Evolutionary conservation across 441 rosid genomes (phyloP).

Genomic region (Euphorbia schlechtendalii): DNA sequence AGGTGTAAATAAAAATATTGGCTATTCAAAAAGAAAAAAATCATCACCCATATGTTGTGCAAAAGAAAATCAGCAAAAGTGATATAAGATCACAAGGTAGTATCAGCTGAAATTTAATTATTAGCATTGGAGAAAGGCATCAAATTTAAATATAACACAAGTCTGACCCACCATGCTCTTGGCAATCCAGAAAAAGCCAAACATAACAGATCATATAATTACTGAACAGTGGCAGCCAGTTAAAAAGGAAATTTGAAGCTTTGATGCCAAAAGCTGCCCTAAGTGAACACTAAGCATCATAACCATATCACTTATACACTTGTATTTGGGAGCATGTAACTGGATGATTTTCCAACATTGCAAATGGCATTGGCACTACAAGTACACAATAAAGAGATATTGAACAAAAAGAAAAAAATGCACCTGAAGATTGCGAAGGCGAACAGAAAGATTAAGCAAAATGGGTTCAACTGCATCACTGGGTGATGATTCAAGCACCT

Average conservation of each 20-base stretch:
- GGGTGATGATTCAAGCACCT: slow-evolving; percentile 83
- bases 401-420: slow-evolving; percentile 10
- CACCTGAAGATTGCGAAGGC: slow-evolving; percentile 95
- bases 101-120: neutral
- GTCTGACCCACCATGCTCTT: no score
- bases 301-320: neutral
- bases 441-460: slow-evolving; percentile 70
- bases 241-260: neutral
- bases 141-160: neutral
- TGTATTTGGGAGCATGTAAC: slow-evolving; percentile 1
- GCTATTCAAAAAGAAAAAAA: slow-evolving; percentile 8
- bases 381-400: neutral
- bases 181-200: neutral
- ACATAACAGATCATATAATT: neutral
- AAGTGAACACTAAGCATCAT: neutral
- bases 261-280: neutral
- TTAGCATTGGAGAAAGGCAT: neutral
- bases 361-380: neutral
- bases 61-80: no score
- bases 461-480: slow-evolving; percentile 87
- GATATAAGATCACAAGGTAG: neutral
- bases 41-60: neutral
- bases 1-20: slow-evolving; percentile 9
- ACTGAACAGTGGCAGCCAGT: neutral
- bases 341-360: neutral